Evolutionary conservation across 1,284 basidiomycete genomes (phyloP).

Genomic region (Puccinia novopanici): DNA sequence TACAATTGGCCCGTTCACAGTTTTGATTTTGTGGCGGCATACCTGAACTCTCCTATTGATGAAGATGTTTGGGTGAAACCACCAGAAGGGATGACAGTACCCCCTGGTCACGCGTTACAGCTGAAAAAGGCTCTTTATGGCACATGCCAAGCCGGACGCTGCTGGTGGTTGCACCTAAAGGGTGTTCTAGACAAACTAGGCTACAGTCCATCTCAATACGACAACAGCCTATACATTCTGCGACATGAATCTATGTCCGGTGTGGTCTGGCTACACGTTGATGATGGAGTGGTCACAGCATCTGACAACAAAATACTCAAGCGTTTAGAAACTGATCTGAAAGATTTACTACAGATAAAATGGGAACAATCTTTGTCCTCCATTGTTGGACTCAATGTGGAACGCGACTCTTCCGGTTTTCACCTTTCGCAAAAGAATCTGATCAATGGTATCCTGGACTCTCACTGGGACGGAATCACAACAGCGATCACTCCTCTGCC

Average conservation of each 20-base stretch:
- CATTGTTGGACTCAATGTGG: too few relatives aligned
- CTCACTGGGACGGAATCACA: too few relatives aligned
- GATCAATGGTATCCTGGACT: too few relatives aligned
- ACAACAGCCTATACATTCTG: conserved; percentile 1
- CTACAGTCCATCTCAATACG: not conserved
- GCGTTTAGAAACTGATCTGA: too few relatives aligned
- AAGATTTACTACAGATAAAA: too few relatives aligned
- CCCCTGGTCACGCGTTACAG: not conserved
- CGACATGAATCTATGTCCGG: not conserved
- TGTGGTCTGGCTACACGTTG: not conserved
- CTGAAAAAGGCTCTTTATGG: not conserved
- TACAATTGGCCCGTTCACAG: not conserved
- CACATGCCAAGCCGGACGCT: not conserved
- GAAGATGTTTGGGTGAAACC: not conserved
- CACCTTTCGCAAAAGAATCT: too few relatives aligned
- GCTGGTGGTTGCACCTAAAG: not conserved
- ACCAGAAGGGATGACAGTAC: not conserved
- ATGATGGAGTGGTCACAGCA: not conserved
- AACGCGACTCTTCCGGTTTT: too few relatives aligned
- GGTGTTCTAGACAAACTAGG: not conserved
- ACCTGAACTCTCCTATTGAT: not conserved
- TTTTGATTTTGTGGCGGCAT: conserved; percentile 20
- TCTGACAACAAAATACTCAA: too few relatives aligned
- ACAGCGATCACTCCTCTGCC: not conserved
- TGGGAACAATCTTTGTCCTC: too few relatives aligned